Conservation (phyloP, 306 rosid genomes). For the Vigna reflexopilosa region DNA sequence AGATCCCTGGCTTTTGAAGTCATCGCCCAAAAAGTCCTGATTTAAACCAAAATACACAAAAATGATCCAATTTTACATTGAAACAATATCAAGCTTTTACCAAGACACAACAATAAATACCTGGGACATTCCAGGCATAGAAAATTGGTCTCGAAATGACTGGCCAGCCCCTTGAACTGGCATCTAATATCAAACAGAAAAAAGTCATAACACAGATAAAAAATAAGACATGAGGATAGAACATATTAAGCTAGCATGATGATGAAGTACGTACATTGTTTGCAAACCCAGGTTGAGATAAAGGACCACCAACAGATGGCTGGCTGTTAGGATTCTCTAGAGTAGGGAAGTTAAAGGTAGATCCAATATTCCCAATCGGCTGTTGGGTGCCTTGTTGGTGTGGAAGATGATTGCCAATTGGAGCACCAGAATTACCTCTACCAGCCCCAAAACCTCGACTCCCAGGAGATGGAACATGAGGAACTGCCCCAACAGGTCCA, state of each 20-base stretch:
- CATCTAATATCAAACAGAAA: constrained; percentile 60
- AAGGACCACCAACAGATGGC: constrained; percentile 95
- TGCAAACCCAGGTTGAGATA: constrained; percentile 96
- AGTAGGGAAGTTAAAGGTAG: constrained; percentile 79
- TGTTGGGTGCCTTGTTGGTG: constrained; percentile 93
- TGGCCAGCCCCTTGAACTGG: constrained; percentile 87
- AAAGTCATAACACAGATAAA: constrained; percentile 19
- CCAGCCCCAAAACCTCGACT: constrained; percentile 96
- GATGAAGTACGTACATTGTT: constrained; percentile 67
- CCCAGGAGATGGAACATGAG: constrained; percentile 96
- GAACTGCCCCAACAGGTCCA: constrained; percentile 99
- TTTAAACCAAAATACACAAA: constrained; percentile 36
- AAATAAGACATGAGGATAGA: constrained; percentile 17
- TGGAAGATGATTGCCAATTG: constrained; percentile 88
- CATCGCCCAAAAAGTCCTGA: constrained; percentile 98
- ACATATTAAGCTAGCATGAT: background rate
- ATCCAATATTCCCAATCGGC: constrained; percentile 78
- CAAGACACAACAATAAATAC: constrained; percentile 47
- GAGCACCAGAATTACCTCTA: constrained; percentile 80
- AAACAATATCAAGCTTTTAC: constrained; percentile 31
- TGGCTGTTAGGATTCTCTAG: constrained; percentile 95
- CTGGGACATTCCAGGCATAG: constrained; percentile 97
- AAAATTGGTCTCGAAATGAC: constrained; percentile 89
- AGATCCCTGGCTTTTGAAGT: constrained; percentile 99
- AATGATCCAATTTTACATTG: constrained; percentile 29